Evolutionary conservation across 2,329 filamentous ascomycete genomes (phyloP).

Genomic region (Xylariaceae sp.): DNA sequence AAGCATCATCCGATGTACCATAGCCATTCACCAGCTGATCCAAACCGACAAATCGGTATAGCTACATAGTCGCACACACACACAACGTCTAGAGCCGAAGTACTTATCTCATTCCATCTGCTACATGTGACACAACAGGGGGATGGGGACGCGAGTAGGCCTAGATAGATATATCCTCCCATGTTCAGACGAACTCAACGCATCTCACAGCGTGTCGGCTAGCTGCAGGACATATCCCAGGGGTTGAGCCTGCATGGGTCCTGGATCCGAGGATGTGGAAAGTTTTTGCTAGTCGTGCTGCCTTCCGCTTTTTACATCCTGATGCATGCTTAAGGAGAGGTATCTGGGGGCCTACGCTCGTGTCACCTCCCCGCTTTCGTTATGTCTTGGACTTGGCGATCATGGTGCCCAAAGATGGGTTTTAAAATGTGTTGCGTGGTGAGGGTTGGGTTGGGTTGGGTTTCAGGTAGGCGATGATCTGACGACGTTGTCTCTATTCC

Average conservation of each 20-base stretch:
- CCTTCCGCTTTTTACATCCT: no score
- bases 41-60: not conserved
- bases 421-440: no score
- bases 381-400: no score
- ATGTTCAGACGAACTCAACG: not conserved
- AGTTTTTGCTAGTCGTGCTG: not conserved
- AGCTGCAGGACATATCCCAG: conserved; percentile 4
- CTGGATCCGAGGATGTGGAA: conserved; percentile 5
- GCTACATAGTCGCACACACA: conserved; percentile 1
- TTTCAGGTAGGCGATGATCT: no score
- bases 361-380: no score
- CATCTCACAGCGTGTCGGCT: not conserved
- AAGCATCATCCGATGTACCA: not conserved
- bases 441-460: no score
- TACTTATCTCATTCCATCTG: conserved; percentile 5
- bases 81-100: not conserved
- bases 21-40: no score
- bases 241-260: not conserved
- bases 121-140: conserved; percentile 10
- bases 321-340: no score
- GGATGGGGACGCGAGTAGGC: not conserved
- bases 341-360: no score
- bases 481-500: no score
- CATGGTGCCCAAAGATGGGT: no score
- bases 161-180: conserved; percentile 4